Conservation (phyloP, 2,329 filamentous ascomycete species). For the Fusarium beomiforme region DNA sequence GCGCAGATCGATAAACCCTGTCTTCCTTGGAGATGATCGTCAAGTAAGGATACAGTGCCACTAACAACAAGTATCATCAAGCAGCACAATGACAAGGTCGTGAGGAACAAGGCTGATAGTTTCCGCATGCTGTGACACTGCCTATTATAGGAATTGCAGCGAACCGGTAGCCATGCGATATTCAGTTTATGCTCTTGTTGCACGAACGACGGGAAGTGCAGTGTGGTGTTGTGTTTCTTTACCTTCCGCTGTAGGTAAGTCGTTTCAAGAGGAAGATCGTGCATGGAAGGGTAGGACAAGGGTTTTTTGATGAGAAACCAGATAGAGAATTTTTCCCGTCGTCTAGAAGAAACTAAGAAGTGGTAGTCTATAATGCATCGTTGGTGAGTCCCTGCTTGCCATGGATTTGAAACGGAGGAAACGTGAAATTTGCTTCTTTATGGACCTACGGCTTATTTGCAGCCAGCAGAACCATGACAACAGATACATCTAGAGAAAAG, state of each 20-base stretch:
- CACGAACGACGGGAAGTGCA: constrained; percentile 27
- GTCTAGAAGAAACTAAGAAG: constrained; percentile 5
- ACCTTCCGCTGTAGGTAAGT: constrained; percentile 35
- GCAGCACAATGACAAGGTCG: neutral
- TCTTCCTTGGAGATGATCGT: constrained; percentile 4
- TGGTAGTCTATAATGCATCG: neutral
- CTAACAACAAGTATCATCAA: neutral
- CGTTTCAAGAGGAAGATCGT: constrained; percentile 30
- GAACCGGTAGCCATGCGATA: constrained; percentile 31
- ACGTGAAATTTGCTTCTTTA: constrained; percentile 1
- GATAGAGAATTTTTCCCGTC: neutral
- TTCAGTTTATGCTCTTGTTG: constrained; percentile 12
- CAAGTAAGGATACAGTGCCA: constrained; percentile 14
- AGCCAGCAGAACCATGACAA: neutral
- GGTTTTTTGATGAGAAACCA: neutral
- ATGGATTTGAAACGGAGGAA: constrained; percentile 11
- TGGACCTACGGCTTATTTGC: no score
- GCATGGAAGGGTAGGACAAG: constrained; percentile 14
- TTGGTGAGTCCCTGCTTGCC: neutral
- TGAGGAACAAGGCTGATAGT: constrained; percentile 23
- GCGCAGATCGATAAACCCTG: constrained; percentile 9
- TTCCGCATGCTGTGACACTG: constrained; percentile 24
- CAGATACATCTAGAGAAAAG: neutral
- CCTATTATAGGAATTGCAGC: constrained; percentile 41
- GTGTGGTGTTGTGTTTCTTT: constrained; percentile 16